Evolutionary conservation across 805 yeast species (phyloP).

Genomic region (Yarrowia sp.): DNA sequence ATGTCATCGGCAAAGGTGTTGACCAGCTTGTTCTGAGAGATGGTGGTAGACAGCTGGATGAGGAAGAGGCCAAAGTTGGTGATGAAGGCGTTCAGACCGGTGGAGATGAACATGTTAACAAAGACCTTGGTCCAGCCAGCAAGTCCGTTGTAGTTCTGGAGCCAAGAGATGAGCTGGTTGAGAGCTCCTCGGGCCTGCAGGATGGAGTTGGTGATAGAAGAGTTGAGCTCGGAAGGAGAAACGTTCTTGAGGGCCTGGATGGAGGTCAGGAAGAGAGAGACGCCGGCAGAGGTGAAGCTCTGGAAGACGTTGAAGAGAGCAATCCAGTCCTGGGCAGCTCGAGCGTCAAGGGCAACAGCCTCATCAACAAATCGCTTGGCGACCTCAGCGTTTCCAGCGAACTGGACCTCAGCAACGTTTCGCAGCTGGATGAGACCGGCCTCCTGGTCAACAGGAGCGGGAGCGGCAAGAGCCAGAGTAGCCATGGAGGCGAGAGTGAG

Average conservation of each 20-base stretch:
- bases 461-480: slow-evolving; percentile 23
- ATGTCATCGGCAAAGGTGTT: slow-evolving; percentile 5
- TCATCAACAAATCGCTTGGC: slow-evolving; percentile 18
- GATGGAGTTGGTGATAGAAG: slow-evolving; percentile 12
- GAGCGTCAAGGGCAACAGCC: slow-evolving; percentile 4
- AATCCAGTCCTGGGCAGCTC: slow-evolving; percentile 24
- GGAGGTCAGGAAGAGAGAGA: slow-evolving; percentile 20
- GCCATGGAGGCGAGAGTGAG: slow-evolving; percentile 14
- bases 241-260: slow-evolving; percentile 11
- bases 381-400: slow-evolving; percentile 3
- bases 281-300: slow-evolving; percentile 18
- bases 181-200: neutral
- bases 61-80: slow-evolving; percentile 24
- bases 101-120: slow-evolving; percentile 4
- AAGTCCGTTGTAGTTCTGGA: slow-evolving; percentile 25
- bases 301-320: slow-evolving; percentile 15
- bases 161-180: slow-evolving; percentile 24
- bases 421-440: slow-evolving; percentile 12
- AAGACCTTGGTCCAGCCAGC: slow-evolving; percentile 26
- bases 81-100: slow-evolving; percentile 22
- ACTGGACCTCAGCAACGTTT: neutral
- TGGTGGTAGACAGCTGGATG: neutral
- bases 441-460: slow-evolving; percentile 26
- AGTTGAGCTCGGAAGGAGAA: slow-evolving; percentile 3
- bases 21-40: slow-evolving; percentile 23